Percentiles rank a stretch among this genome's conserved stretches.
These are phyloP conservation scores for Aegilops tauschii DNA, from an alignment of 176 grass and related monocot genomes.

Conservation along the genomic window DNA sequence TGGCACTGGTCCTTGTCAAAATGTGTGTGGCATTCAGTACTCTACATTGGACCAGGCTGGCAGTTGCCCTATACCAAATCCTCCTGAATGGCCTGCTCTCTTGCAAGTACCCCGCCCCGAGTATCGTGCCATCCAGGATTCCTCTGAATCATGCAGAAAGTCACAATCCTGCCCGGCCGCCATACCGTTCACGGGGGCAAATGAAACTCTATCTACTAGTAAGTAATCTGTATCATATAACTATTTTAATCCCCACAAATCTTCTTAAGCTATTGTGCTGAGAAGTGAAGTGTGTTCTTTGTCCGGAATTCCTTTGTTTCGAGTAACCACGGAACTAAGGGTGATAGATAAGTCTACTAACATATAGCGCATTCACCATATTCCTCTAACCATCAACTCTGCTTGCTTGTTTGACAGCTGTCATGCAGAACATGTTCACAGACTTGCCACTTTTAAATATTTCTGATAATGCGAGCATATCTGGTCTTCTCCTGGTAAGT, in stretches of 20 bases:
- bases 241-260: background rate
- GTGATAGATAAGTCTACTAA: background rate
- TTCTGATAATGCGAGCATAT: conserved; percentile 38
- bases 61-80: conserved; percentile 49
- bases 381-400: conserved; percentile 23
- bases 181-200: conserved; percentile 57
- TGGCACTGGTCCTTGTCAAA: conserved; percentile 38
- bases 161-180: conserved; percentile 45
- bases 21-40: conserved; percentile 47
- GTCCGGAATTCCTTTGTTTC: background rate
- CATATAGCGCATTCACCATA: conserved; percentile 8
- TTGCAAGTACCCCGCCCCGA: conserved; percentile 48
- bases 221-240: conserved; percentile 30
- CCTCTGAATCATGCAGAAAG: conserved; percentile 46
- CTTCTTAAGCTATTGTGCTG: background rate
- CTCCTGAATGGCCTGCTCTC: conserved; percentile 47
- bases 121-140: conserved; percentile 37
- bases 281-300: background rate
- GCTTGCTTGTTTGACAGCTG: conserved; percentile 28
- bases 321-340: background rate
- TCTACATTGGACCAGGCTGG: conserved; percentile 36
- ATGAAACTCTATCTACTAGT: conserved; percentile 50
- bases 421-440: conserved; percentile 51
- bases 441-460: conserved; percentile 30
- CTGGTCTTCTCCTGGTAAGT: conserved; percentile 51